Evolutionary conservation across 2,329 filamentous ascomycete species (phyloP).

Genomic region (Pochonia chlamydosporia): DNA sequence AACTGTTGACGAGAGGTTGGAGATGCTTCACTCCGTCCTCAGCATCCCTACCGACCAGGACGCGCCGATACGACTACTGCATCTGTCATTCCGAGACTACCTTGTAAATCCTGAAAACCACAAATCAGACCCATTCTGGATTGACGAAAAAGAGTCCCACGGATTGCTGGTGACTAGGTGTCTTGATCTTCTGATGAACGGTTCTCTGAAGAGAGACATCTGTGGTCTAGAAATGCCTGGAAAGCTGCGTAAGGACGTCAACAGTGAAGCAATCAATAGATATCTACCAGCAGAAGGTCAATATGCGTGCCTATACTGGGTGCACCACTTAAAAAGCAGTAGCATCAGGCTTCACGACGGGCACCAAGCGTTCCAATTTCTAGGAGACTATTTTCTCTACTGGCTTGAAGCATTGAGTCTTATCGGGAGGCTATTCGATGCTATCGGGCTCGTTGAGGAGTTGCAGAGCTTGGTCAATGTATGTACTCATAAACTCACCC

Average conservation of each 20-base stretch:
- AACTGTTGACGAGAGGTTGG: not conserved
- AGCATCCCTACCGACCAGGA: not conserved
- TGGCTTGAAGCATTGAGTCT: slow-evolving; percentile 35
- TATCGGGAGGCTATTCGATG: slow-evolving; percentile 16
- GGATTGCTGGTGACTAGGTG: not conserved
- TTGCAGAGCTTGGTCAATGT: not conserved
- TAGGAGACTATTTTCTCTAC: slow-evolving; percentile 31
- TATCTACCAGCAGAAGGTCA: slow-evolving; percentile 23
- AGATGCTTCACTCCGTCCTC: not conserved
- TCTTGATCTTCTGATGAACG: not conserved
- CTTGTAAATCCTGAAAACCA: not conserved
- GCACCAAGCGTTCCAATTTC: slow-evolving; percentile 21
- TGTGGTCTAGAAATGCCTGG: not conserved
- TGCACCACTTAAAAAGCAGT: slow-evolving; percentile 19
- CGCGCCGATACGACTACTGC: not conserved
- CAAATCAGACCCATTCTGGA: not conserved
- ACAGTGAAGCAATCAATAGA: not conserved
- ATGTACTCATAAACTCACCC: not conserved
- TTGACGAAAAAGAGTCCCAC: not conserved
- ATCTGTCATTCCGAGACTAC: not conserved
- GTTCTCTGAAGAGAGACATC: not conserved
- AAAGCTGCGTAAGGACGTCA: not conserved
- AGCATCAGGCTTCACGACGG: slow-evolving; percentile 14
- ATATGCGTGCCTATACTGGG: slow-evolving; percentile 37
- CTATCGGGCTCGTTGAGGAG: not conserved